Evolutionary conservation across 768 basidiomycete genomes (phyloP).

Genomic region (Lactarius akahatsu): DNA sequence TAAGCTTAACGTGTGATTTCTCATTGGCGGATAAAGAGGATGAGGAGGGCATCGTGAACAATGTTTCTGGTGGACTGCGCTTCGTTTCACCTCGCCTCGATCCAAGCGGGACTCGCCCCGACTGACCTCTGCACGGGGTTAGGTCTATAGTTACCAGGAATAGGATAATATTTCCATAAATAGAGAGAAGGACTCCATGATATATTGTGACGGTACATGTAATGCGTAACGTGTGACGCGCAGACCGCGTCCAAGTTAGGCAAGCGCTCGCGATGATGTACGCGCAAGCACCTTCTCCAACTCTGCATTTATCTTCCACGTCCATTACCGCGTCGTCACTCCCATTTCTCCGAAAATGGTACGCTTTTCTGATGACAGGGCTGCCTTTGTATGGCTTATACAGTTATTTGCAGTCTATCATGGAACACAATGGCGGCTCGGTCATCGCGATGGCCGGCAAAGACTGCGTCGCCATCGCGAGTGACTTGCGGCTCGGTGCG

Average conservation of each 20-base stretch:
- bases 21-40: conserved; percentile 72
- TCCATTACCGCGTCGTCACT: conserved; percentile 5
- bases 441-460: conserved; percentile 99
- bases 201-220: neutral
- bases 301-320: conserved; percentile 10
- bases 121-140: neutral
- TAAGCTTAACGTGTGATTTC: conserved; percentile 70
- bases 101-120: neutral
- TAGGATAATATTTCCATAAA: too few species aligned
- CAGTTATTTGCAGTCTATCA: conserved; percentile 63
- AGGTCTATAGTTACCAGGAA: too few species aligned
- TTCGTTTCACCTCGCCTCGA: neutral
- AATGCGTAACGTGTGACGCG: conserved; percentile 13
- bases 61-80: neutral
- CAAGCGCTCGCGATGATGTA: conserved; percentile 4
- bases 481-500: conserved; percentile 88
- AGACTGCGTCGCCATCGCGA: conserved; percentile 97
- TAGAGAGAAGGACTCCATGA: neutral
- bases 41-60: conserved; percentile 61
- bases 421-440: conserved; percentile 96
- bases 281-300: conserved; percentile 13
- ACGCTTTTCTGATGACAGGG: neutral
- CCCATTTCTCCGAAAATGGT: conserved; percentile 24
- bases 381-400: neutral
- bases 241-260: conserved; percentile 9